These are phyloP conservation scores for Aspergillus leporis DNA, from an alignment of 495 filamentous ascomycete species.

Conservation along the genomic window DNA sequence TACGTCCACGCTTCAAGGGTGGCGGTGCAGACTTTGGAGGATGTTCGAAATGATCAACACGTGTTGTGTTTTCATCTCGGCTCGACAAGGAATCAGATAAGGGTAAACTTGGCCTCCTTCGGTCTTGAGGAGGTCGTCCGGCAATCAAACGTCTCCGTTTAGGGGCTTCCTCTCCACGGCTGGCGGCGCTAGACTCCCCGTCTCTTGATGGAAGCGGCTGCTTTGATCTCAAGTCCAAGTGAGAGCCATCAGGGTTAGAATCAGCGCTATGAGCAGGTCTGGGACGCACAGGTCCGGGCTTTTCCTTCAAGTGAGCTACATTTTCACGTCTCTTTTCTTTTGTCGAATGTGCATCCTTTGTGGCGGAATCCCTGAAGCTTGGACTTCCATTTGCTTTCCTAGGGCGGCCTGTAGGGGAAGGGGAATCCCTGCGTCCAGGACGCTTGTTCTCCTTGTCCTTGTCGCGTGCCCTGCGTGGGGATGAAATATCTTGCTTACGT, in stretches of 20 bases:
- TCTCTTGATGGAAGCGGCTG: conserved; percentile 27
- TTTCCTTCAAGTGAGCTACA: conserved; percentile 31
- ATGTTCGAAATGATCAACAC: conserved; percentile 32
- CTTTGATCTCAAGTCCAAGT: conserved; percentile 31
- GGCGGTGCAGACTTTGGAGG: conserved; percentile 23
- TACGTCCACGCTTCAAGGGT: conserved; percentile 61
- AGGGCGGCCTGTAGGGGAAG: conserved; percentile 48
- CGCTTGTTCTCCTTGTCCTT: conserved; percentile 55
- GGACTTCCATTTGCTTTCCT: conserved; percentile 42
- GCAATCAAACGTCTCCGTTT: conserved; percentile 46
- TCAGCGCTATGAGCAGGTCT: conserved; percentile 25
- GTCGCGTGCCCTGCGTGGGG: conserved; percentile 60
- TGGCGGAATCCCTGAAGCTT: conserved; percentile 27
- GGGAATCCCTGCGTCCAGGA: conserved; percentile 47
- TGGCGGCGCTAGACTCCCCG: conserved; percentile 33
- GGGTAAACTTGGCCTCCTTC: conserved; percentile 36
- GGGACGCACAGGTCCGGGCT: conserved; percentile 24
- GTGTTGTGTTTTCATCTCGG: conserved; percentile 39
- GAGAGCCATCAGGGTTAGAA: conserved; percentile 33
- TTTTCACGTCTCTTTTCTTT: conserved; percentile 38
- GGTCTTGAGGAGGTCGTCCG: conserved; percentile 44
- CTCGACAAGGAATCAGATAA: conserved; percentile 47
- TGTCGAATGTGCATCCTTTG: conserved; percentile 28
- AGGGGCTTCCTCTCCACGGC: conserved; percentile 36
- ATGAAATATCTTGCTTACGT: conserved; percentile 43